Evolutionary conservation across 1,139 yeast species (phyloP), one percentile per base, ranked within the genome.

Genomic region (Nadsonia commutata): DNA sequence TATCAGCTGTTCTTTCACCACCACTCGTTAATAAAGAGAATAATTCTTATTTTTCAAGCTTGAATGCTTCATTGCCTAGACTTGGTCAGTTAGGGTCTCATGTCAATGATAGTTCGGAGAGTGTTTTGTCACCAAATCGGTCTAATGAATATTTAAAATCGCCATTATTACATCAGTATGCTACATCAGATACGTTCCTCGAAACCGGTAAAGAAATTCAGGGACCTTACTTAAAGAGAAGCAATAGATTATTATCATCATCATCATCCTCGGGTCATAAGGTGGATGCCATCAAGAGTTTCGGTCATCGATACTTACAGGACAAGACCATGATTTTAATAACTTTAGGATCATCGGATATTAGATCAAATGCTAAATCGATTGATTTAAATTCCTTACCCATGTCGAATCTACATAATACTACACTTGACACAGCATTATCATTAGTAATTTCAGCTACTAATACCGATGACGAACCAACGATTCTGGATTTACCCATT

Each of bases 351-450:
- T 79, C 94, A 1, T 80, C 94, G 6, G 96, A 88, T 56, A 65
- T 77, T 40, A 68, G 95, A 43, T 76, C 74, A 48, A 57, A 61
- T 9, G 61, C 64, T 2, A 71, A 71, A 11, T 85, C 95, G 0
- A 72, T 88, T 22, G 77, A 79, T 43, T 70, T 88, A 45, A 79
- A 82, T 51, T 71, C 76, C 41, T 82, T 83, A 16, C 84, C 93
- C 6, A 67, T 80, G 46, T 72, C 88, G 0, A 80, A 79, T 52
- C 78, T 82, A 1, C 82, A 80, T 48, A 72, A 80, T 19, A 82
- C 95, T 0, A 93, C 83, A 57, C 67, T 86, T 39, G 96, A 88
- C 53, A 84, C 95, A 2, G 95, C 95, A 0, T 69, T 90, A 41
- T 80, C 95, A 0, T 66, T 88, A 45, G 76, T 80, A 11, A 72